These are phyloP conservation scores for Dactylellina sp. DNA, from an alignment of 2,329 filamentous ascomycete species.

Conservation along the genomic window DNA sequence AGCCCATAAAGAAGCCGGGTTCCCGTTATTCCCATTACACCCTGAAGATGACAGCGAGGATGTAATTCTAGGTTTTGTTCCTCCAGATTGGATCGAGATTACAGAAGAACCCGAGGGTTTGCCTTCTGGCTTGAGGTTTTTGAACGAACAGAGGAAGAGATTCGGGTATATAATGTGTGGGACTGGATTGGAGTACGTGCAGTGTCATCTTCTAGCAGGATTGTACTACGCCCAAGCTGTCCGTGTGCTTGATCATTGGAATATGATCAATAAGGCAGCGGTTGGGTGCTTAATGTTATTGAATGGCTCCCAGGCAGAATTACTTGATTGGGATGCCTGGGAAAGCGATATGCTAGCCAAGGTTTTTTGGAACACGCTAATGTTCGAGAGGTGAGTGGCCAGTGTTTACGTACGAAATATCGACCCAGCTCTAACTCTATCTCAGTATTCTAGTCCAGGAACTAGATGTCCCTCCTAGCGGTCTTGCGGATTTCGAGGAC, in stretches of 20 bases:
- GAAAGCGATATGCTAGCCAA: slow-evolving; percentile 70
- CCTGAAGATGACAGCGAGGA: slow-evolving; percentile 63
- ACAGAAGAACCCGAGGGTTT: slow-evolving; percentile 32
- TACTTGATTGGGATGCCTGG: slow-evolving; percentile 68
- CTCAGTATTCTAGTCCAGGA: slow-evolving; percentile 69
- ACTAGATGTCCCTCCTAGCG: slow-evolving; percentile 68
- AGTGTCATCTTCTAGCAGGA: slow-evolving; percentile 69
- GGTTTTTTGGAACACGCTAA: slow-evolving; percentile 70
- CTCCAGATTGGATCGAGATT: slow-evolving; percentile 62
- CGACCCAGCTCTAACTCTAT: slow-evolving; percentile 61
- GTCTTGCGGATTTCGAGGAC: slow-evolving; percentile 68
- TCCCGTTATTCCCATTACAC: slow-evolving; percentile 58
- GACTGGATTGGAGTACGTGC: slow-evolving; percentile 68
- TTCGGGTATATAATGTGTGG: slow-evolving; percentile 69
- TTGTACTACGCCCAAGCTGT: slow-evolving; percentile 69
- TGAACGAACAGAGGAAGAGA: slow-evolving; percentile 69
- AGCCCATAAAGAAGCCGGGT: slow-evolving; percentile 67
- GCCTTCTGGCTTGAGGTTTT: slow-evolving; percentile 67
- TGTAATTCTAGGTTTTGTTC: slow-evolving; percentile 56
- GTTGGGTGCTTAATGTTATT: slow-evolving; percentile 67
- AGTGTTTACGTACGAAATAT: not conserved
- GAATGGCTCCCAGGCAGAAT: slow-evolving; percentile 63
- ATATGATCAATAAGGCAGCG: slow-evolving; percentile 68
- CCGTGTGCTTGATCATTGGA: slow-evolving; percentile 69
- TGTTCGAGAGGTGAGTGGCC: slow-evolving; percentile 66